Evolutionary conservation across 2,329 filamentous ascomycete species (phyloP).

Genomic region (Fusarium keratoplasticum): DNA sequence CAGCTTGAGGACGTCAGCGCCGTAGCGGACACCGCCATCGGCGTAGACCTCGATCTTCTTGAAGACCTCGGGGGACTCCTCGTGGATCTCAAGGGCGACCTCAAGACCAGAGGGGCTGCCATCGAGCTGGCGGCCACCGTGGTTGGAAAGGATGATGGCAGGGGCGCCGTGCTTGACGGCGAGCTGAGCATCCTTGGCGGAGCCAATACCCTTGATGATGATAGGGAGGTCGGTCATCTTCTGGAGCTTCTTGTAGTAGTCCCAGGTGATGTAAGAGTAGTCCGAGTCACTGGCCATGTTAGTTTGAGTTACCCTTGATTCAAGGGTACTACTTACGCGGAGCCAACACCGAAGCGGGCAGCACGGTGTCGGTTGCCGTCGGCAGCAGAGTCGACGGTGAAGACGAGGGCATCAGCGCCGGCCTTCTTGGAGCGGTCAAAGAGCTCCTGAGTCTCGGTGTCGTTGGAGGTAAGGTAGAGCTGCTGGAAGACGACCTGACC

Average conservation of each 20-base stretch:
- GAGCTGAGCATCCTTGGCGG: slow-evolving; percentile 50
- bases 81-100: slow-evolving; percentile 53
- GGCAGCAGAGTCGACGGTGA: slow-evolving; percentile 55
- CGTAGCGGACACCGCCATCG: slow-evolving; percentile 58
- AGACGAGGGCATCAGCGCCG: slow-evolving; percentile 52
- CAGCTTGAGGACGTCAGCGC: slow-evolving; percentile 56
- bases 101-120: slow-evolving; percentile 53
- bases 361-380: slow-evolving; percentile 55
- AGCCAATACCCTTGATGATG: slow-evolving; percentile 55
- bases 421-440: slow-evolving; percentile 48
- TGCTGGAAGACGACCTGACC: slow-evolving; percentile 55
- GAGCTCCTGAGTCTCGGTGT: slow-evolving; percentile 48
- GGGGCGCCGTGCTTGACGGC: slow-evolving; percentile 48
- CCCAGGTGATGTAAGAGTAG: slow-evolving; percentile 49
- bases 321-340: slow-evolving; percentile 41
- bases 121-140: slow-evolving; percentile 57
- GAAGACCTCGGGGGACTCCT: slow-evolving; percentile 53
- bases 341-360: slow-evolving; percentile 52
- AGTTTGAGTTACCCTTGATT: not conserved
- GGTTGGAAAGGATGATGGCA: slow-evolving; percentile 57
- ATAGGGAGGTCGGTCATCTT: slow-evolving; percentile 53
- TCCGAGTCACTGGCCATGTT: slow-evolving; percentile 33
- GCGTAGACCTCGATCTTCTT: slow-evolving; percentile 53
- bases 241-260: slow-evolving; percentile 51
- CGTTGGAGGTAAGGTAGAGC: slow-evolving; percentile 47